Conservation (phyloP, 116 monocot genomes). For the Papilionanthe hybrid region DNA sequence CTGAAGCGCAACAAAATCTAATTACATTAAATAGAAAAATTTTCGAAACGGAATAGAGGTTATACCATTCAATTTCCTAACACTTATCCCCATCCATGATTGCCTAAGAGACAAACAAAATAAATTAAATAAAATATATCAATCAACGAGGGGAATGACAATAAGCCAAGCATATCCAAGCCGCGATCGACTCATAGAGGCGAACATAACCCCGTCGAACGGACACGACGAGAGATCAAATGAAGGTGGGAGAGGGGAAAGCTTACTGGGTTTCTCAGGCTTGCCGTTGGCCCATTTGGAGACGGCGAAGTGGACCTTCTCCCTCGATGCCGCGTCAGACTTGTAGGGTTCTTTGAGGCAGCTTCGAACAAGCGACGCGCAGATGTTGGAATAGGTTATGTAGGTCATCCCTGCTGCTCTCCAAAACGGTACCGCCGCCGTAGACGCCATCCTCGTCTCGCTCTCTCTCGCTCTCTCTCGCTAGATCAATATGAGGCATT, state of each 20-base stretch:
- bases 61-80: not conserved
- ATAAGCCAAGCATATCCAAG: not conserved
- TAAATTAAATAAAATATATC: too few relatives aligned
- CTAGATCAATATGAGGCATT: not conserved
- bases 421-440: slow-evolving; percentile 92
- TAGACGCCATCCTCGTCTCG: slow-evolving; percentile 18
- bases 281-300: slow-evolving; percentile 83
- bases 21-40: not conserved
- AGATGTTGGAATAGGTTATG: slow-evolving; percentile 96
- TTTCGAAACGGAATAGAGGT: not conserved
- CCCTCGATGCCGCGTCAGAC: slow-evolving; percentile 70
- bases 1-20: not conserved
- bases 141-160: not conserved
- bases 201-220: not conserved
- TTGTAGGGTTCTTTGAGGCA: slow-evolving; percentile 97
- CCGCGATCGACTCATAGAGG: not conserved
- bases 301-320: slow-evolving; percentile 94
- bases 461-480: not conserved
- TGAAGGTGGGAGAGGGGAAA: not conserved
- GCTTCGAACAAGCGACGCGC: slow-evolving; percentile 70
- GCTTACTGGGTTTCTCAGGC: slow-evolving; percentile 79
- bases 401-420: slow-evolving; percentile 97
- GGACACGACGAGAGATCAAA: not conserved
- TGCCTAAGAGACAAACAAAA: not conserved
- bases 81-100: not conserved